phyloP scores from a whole-genome alignment of 805 yeast genomes.

The Hanseniaspora meyeri region DNA sequence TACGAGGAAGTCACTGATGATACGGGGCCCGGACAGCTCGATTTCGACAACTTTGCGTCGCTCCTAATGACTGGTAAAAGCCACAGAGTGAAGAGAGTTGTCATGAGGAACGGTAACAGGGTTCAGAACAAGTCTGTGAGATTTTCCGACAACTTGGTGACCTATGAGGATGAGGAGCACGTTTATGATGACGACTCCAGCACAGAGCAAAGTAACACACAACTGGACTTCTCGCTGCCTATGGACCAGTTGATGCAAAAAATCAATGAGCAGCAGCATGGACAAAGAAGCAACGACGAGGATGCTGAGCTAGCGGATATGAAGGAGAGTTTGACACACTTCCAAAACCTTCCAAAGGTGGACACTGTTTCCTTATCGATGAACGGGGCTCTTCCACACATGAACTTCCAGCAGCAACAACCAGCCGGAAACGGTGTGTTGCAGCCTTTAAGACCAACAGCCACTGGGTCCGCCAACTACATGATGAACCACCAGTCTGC shows the following conservation, averaged over 20 bases:
- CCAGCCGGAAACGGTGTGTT: conserved; percentile 10
- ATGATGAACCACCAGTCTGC: conserved; percentile 16
- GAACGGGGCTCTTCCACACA: conserved; percentile 12
- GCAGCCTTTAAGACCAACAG: conserved; percentile 29
- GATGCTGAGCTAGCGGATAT: conserved; percentile 60
- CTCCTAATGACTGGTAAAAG: conserved; percentile 71
- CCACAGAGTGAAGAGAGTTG: conserved; percentile 26
- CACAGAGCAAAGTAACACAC: conserved; percentile 18
- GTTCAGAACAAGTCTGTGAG: conserved; percentile 49
- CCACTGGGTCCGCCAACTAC: conserved; percentile 33
- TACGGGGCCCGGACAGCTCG: conserved; percentile 32
- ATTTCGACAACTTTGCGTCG: conserved; percentile 75
- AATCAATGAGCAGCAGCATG: conserved; percentile 23
- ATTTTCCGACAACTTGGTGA: conserved; percentile 54
- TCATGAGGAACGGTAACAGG: conserved; percentile 29
- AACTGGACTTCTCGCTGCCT: conserved; percentile 51
- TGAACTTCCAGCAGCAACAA: conserved; percentile 26
- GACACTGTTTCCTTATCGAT: conserved; percentile 55
- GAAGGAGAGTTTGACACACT: conserved; percentile 62
- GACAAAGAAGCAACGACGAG: conserved; percentile 43
- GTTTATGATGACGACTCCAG: neutral
- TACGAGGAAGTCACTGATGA: conserved; percentile 32
- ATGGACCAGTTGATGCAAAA: conserved; percentile 59
- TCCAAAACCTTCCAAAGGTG: conserved; percentile 58
- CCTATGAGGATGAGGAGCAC: conserved; percentile 26